Evolutionary conservation across 2,329 filamentous ascomycete genomes (phyloP), one percentile per base, ranked within the genome.

Genomic region (Trichoderma breve): DNA sequence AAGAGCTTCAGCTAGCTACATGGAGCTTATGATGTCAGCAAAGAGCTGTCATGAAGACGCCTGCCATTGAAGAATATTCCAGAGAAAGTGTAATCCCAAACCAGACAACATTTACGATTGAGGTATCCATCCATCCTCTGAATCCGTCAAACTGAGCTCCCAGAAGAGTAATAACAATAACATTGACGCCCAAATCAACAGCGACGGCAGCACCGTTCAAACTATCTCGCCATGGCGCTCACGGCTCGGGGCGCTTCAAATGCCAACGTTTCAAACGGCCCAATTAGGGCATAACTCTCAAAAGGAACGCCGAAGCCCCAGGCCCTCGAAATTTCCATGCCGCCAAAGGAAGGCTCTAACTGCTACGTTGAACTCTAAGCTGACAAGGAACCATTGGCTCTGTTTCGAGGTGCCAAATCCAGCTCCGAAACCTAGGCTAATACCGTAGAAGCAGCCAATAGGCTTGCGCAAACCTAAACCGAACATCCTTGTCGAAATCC

Each of bases 381-480:
- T 51, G 36, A 32, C 36, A 53, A 53, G 47, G 47, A 24, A 53
- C 47, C 11, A 14, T 24, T 53, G 47, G 47, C 39, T 24, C 47
- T 53, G 47, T 53, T 53, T 53, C 21, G 57, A 21, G 5, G 47
- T 28, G 51, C 66, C 36, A 51, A 51, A 34, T 60, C n/a, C 24
- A 69, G 36, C 57, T 47, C 39, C 24, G 66, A 61, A 69, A 34
- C 55, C 60, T 43, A 12, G 30, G 66, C 66, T 69, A 61, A 34
- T 51, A 9, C 28, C 18, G 15, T 26, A 51, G 14, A 21, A 18
- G 6, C 14, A 24, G 36, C 66, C 66, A 51, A 60, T 69, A 21
- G 28, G 66, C 55, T 34, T 47, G 36, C 66, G 26, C 18, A 61
- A 60, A 69, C 36, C n/a, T 51, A 69, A 60, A 69, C 18, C 18